Percentiles rank a stretch among this genome's conserved stretches.
phyloP scores from a whole-genome alignment of 1,284 basidiomycete species.

The Trichosporon inkin region DNA sequence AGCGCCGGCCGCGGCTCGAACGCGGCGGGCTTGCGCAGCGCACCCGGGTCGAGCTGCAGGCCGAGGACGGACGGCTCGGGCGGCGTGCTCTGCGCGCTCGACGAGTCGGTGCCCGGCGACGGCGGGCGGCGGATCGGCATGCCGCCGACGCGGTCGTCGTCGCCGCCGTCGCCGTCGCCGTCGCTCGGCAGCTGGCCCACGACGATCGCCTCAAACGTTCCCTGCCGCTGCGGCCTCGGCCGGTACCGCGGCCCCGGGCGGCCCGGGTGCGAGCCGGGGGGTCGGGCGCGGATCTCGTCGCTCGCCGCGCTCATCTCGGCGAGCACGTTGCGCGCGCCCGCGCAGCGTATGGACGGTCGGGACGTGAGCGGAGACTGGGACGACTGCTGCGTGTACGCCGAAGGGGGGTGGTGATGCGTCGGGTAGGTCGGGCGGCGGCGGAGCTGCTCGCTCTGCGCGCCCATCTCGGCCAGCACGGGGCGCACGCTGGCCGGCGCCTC shows the following conservation, averaged over 20 bases:
- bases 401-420: not conserved
- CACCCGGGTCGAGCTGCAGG: not conserved
- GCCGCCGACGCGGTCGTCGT: not conserved
- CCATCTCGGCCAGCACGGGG: conserved; percentile 20
- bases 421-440: conserved; percentile 10
- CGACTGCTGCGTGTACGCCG: not conserved
- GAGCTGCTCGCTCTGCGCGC: conserved; percentile 1
- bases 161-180: not conserved
- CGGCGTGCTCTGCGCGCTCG: not conserved
- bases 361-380: not conserved
- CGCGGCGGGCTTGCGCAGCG: not conserved
- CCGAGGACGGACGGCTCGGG: not conserved
- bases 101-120: not conserved
- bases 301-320: conserved; percentile 4
- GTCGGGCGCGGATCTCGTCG: conserved; percentile 1
- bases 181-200: not conserved
- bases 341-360: not conserved
- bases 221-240: not conserved
- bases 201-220: conserved; percentile 29
- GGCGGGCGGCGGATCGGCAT: not conserved
- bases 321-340: conserved; percentile 1
- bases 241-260: conserved; percentile 1
- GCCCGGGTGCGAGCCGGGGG: conserved; percentile 1
- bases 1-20: not conserved
- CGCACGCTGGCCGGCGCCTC: conserved; percentile 12